Evolutionary conservation across 2,329 filamentous ascomycete species (phyloP).

Genomic region (Pseudogymnoascus sp.): DNA sequence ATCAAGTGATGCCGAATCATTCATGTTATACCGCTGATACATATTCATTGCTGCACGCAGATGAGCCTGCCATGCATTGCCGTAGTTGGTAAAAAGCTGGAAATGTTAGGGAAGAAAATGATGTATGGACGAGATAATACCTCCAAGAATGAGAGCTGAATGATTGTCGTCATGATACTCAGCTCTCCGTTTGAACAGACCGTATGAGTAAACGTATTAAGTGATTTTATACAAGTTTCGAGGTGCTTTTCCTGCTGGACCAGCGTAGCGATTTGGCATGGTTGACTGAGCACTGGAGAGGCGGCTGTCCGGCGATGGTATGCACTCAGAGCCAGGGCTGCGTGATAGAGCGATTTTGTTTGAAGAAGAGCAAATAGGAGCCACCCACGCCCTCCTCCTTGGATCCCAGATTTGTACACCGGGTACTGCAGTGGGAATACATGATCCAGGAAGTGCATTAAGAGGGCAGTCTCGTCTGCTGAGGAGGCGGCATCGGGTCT

Average conservation of each 20-base stretch:
- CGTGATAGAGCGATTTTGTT: conserved; percentile 50
- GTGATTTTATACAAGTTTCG: conserved; percentile 24
- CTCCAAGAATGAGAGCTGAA: conserved; percentile 47
- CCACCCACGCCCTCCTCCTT: conserved; percentile 51
- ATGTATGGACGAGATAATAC: conserved; percentile 14
- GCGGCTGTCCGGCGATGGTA: conserved; percentile 33
- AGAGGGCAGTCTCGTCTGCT: conserved; percentile 22
- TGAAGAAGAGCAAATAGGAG: conserved; percentile 47
- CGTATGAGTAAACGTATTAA: conserved; percentile 17
- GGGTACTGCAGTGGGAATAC: conserved; percentile 56
- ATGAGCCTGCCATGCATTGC: conserved; percentile 20
- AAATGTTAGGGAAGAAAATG: conserved; percentile 36
- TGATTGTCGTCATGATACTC: conserved; percentile 40
- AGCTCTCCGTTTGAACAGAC: conserved; percentile 18
- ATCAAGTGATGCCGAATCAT: not conserved
- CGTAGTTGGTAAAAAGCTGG: conserved; percentile 37
- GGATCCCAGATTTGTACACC: conserved; percentile 48
- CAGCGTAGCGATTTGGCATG: conserved; percentile 10
- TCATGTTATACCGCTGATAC: conserved; percentile 11
- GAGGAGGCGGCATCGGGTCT: conserved; percentile 10
- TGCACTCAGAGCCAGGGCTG: conserved; percentile 45
- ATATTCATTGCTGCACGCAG: conserved; percentile 20
- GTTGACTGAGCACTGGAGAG: conserved; percentile 20
- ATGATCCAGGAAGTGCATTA: conserved; percentile 54
- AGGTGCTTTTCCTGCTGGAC: conserved; percentile 23